These are phyloP conservation scores for Bullera alba DNA, from an alignment of 768 basidiomycete species.

Conservation along the genomic window DNA sequence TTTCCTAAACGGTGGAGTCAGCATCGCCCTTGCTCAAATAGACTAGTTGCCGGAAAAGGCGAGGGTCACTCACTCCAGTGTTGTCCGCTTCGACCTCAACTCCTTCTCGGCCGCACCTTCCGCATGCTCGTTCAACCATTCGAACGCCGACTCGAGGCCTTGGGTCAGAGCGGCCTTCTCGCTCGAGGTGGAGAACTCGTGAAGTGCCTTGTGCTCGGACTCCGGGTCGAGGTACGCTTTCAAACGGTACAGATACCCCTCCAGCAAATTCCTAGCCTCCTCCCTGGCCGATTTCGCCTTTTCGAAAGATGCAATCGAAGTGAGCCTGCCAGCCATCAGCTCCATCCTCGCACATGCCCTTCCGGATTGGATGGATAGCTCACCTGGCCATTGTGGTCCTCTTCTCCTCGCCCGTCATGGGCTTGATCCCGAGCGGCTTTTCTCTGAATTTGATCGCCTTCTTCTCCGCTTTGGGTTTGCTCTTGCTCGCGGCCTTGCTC, in stretches of 20 bases:
- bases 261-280: conserved; percentile 83
- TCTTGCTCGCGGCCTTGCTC: conserved; percentile 25
- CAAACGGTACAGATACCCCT: conserved; percentile 85
- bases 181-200: conserved; percentile 66
- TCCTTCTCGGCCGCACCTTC: conserved; percentile 73
- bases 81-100: conserved; percentile 66
- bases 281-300: conserved; percentile 67
- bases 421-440: conserved; percentile 61
- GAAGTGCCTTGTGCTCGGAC: conserved; percentile 66
- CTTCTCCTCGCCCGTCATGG: conserved; percentile 74
- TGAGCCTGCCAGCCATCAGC: conserved; percentile 54
- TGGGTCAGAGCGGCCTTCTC: conserved; percentile 65
- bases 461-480: conserved; percentile 49
- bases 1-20: conserved; percentile 48
- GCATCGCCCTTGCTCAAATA: background rate
- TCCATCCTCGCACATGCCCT: background rate
- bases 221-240: conserved; percentile 68
- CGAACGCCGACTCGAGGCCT: conserved; percentile 64
- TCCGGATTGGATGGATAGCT: conserved; percentile 23
- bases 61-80: conserved; percentile 66
- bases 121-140: conserved; percentile 77
- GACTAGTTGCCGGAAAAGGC: background rate
- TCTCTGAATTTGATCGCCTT: conserved; percentile 61
- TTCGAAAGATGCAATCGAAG: conserved; percentile 71
- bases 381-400: conserved; percentile 60